Base-by-base conservation (phyloP, 140 eudicot species). In the Senecio squalidus region DNA sequence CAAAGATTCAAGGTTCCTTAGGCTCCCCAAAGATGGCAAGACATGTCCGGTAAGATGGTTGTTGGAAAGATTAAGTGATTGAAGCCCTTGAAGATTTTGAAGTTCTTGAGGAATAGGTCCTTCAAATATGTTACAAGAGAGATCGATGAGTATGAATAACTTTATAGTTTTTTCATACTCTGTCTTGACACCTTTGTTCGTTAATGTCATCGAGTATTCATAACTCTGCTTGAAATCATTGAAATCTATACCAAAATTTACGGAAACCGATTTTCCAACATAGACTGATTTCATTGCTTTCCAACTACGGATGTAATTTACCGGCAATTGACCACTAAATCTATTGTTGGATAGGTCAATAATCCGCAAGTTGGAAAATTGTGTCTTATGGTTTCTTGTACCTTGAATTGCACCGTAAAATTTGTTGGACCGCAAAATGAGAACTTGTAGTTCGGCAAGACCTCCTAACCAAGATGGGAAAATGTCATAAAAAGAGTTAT, bases 21-120 rank as follows among this genome's bases (percentile, higher is more conserved):
- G 95, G 58, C 75, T 74, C 7, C 93, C 74, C 25, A 86, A 39
- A 25, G 78, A 39, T 27, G 29, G 53, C 0, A 93, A 88, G 27
- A 86, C 83, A 46, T 33, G 50, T 26, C 95, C 95, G 18, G 75
- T 50, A 64, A 86, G 77, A 10, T 38, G 25, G 71, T 86, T 86
- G n/a, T n/a, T 4, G 43, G 85, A 74, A 50, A 86, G 88, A 70
- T 86, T 85, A 22, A 86, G 79, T 39, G 26, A 50, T 16, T 71
- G 80, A 23, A 86, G 45, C 50, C 25, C 74, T 70, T 78, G 73
- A 48, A 86, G 8, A 4, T 53, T 65, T 30, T 93, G 84, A 48
- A 86, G 69, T 40, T 72, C 78, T 6, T 25, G 24, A 0, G 95
- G 95, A 28, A 86, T 83, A n/a, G n/a, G n/a, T n/a, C 79, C 79